Evolutionary conservation across 306 rosid genomes (phyloP).

Genomic region (Cajanus cajan): DNA sequence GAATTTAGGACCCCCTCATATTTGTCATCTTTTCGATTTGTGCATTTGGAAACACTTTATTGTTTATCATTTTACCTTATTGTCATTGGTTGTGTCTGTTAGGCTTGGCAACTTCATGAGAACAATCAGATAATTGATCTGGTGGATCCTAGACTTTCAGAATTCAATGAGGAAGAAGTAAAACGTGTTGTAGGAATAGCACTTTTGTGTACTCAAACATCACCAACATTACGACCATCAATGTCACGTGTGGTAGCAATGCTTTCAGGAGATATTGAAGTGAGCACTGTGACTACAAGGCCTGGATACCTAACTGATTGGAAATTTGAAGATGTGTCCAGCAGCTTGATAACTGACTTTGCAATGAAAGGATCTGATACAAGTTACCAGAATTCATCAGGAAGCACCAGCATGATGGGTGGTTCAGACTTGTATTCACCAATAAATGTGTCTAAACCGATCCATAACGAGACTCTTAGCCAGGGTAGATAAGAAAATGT

Average conservation of each 20-base stretch:
- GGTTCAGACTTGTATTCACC: no score
- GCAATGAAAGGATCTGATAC: slow-evolving; percentile 32
- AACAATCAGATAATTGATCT: slow-evolving; percentile 39
- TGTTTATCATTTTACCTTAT: background rate
- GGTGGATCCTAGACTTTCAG: slow-evolving; percentile 45
- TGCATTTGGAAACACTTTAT: background rate
- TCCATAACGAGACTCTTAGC: no score
- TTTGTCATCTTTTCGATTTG: background rate
- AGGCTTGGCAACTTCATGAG: slow-evolving; percentile 78
- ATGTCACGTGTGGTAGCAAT: slow-evolving; percentile 80
- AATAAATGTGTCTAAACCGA: no score
- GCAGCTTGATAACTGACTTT: slow-evolving; percentile 18
- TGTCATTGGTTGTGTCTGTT: background rate
- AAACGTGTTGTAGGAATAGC: slow-evolving; percentile 50
- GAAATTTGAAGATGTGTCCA: slow-evolving; percentile 53
- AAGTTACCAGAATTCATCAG: slow-evolving; percentile 31
- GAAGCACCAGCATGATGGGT: background rate
- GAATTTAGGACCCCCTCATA: background rate
- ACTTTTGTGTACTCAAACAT: slow-evolving; percentile 64
- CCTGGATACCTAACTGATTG: slow-evolving; percentile 72
- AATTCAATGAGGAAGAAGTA: slow-evolving; percentile 48
- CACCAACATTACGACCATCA: slow-evolving; percentile 55
- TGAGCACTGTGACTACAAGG: slow-evolving; percentile 45
- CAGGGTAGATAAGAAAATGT: no score
- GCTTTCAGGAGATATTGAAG: slow-evolving; percentile 68